These are phyloP conservation scores for Physaria fendleri DNA, from an alignment of 345 rosid genomes.

Conservation along the genomic window DNA sequence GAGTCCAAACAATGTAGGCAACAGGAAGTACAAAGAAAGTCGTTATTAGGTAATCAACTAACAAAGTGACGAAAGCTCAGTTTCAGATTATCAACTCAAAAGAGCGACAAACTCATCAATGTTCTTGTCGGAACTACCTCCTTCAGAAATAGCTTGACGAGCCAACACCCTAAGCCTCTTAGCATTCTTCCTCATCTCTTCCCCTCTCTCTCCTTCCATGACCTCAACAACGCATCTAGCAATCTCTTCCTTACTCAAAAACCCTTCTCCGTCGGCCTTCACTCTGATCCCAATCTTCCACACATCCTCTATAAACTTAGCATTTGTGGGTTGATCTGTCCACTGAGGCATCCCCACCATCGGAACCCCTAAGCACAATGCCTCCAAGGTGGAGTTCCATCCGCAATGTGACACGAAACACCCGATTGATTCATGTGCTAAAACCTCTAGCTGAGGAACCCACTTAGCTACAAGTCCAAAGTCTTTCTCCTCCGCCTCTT, in stretches of 20 bases:
- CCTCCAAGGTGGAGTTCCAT: slow-evolving; percentile 69
- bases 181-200: slow-evolving; percentile 36
- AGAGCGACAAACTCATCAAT: slow-evolving; percentile 34
- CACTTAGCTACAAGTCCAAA: slow-evolving; percentile 43
- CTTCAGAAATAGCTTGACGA: slow-evolving; percentile 37
- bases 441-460: slow-evolving; percentile 50
- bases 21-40: not conserved
- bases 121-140: slow-evolving; percentile 43
- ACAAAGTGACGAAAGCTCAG: not conserved
- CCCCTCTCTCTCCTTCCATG: slow-evolving; percentile 44
- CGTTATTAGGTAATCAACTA: not conserved
- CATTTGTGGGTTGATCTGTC: slow-evolving; percentile 55
- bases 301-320: slow-evolving; percentile 46
- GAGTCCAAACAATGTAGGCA: not conserved
- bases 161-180: slow-evolving; percentile 39
- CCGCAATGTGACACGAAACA: slow-evolving; percentile 65
- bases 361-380: slow-evolving; percentile 52
- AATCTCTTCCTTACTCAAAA: slow-evolving; percentile 32
- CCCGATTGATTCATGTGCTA: slow-evolving; percentile 43
- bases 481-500: slow-evolving; percentile 29
- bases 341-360: slow-evolving; percentile 56
- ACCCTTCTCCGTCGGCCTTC: slow-evolving; percentile 25
- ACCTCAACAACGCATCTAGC: slow-evolving; percentile 36
- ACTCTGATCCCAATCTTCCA: slow-evolving; percentile 52
- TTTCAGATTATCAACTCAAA: not conserved